Evolutionary conservation across 73 alveolate genomes (phyloP).

Genomic region (Uronychia binucleata): DNA sequence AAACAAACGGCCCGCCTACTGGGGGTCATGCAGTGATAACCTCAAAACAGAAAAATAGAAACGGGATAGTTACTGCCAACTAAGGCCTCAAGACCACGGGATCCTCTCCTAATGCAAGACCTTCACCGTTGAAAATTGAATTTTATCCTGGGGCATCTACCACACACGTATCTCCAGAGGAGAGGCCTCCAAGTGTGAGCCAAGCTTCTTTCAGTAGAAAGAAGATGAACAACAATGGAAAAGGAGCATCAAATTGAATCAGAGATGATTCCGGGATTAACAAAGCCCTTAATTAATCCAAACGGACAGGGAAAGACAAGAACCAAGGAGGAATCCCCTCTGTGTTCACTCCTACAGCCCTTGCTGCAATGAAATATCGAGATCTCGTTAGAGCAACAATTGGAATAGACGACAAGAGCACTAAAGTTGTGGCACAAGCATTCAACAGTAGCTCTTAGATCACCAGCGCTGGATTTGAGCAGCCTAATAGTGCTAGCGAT

Average conservation of each 20-base stretch:
- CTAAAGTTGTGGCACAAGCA: too few relatives aligned
- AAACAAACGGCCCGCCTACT: not conserved
- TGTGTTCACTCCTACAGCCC: not conserved
- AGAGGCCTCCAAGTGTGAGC: not conserved
- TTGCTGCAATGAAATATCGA: not conserved
- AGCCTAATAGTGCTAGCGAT: too few relatives aligned
- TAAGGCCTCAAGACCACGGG: not conserved
- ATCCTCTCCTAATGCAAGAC: not conserved
- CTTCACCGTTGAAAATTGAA: not conserved
- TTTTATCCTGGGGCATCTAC: not conserved
- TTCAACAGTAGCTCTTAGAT: too few relatives aligned
- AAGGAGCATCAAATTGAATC: not conserved
- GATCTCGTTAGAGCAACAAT: not conserved
- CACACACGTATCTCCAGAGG: not conserved
- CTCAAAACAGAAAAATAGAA: too few relatives aligned
- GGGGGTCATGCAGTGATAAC: not conserved
- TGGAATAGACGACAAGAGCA: too few relatives aligned
- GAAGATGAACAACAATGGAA: not conserved
- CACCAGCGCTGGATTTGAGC: too few relatives aligned
- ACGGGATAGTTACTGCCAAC: not conserved
- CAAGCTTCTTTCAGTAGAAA: too few relatives aligned
- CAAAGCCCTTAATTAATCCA: too few relatives aligned
- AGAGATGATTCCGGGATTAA: too few relatives aligned
- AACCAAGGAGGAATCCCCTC: not conserved
- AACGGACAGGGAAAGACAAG: too few relatives aligned